Conservation (phyloP, 1,284 basidiomycete genomes). For the Sanghuangporus weigelae region DNA sequence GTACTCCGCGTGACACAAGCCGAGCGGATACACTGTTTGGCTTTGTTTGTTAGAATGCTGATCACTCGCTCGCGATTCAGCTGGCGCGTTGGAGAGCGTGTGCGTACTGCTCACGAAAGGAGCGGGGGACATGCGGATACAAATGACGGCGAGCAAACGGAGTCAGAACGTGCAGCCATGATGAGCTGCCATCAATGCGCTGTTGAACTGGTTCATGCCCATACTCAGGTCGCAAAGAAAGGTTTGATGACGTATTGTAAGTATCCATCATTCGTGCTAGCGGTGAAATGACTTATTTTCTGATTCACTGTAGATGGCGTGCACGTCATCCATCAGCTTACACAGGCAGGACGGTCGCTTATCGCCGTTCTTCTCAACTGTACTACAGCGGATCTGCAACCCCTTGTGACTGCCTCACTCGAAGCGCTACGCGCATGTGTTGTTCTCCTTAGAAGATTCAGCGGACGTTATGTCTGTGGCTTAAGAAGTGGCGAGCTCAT, state of each 20-base stretch:
- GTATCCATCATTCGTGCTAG: slow-evolving; percentile 27
- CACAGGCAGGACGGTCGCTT: slow-evolving; percentile 86
- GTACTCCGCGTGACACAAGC: slow-evolving; percentile 85
- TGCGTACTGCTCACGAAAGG: slow-evolving; percentile 31
- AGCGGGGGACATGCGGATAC: neutral
- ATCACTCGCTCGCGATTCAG: slow-evolving; percentile 74
- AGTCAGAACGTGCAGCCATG: slow-evolving; percentile 65
- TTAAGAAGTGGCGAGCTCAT: slow-evolving; percentile 84
- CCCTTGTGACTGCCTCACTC: slow-evolving; percentile 72
- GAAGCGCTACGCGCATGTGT: slow-evolving; percentile 84
- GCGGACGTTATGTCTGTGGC: slow-evolving; percentile 80
- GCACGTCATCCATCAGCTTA: slow-evolving; percentile 89
- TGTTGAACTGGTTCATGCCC: slow-evolving; percentile 74
- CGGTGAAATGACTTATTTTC: neutral
- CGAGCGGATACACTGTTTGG: slow-evolving; percentile 76
- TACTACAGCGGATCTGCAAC: slow-evolving; percentile 60
- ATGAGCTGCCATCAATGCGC: slow-evolving; percentile 66
- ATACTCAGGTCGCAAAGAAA: slow-evolving; percentile 79
- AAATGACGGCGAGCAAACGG: slow-evolving; percentile 38
- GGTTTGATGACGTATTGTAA: slow-evolving; percentile 90
- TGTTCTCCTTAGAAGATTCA: slow-evolving; percentile 72
- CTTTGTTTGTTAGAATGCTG: slow-evolving; percentile 79
- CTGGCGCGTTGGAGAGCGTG: slow-evolving; percentile 62
- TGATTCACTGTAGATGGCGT: slow-evolving; percentile 64
- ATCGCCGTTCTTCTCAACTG: slow-evolving; percentile 81